Percentiles rank a stretch among this genome's conserved stretches.
Evolutionary conservation across 805 yeast genomes (phyloP).

Genomic region (Candida boidinii): DNA sequence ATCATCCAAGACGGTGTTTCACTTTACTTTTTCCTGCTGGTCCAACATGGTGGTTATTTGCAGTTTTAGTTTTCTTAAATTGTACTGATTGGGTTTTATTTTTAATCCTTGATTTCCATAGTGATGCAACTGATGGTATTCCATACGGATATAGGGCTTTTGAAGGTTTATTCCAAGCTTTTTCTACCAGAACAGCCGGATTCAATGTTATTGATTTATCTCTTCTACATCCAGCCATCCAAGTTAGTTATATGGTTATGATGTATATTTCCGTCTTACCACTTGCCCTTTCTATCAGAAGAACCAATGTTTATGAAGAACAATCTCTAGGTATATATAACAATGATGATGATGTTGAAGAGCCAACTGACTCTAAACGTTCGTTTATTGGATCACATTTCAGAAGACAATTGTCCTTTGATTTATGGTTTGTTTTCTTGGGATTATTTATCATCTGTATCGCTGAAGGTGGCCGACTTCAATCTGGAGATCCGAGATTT

Average conservation of each 20-base stretch:
- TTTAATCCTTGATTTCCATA: conserved; percentile 63
- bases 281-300: conserved; percentile 88
- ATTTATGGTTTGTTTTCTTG: conserved; percentile 85
- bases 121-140: conserved; percentile 39
- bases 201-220: conserved; percentile 66
- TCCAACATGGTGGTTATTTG: conserved; percentile 92
- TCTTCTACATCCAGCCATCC: conserved; percentile 78
- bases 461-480: conserved; percentile 64
- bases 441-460: conserved; percentile 83
- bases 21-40: conserved; percentile 84
- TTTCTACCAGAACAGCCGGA: conserved; percentile 93
- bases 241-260: conserved; percentile 90
- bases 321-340: conserved; percentile 88
- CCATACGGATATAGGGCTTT: conserved; percentile 63
- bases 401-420: conserved; percentile 86
- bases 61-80: conserved; percentile 65
- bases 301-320: conserved; percentile 97
- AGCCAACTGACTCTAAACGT: conserved; percentile 36
- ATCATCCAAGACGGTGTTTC: conserved; percentile 96
- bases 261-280: conserved; percentile 98
- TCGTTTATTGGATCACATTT: conserved; percentile 81
- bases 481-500: conserved; percentile 37
- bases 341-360: conserved; percentile 26
- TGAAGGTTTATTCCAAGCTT: conserved; percentile 84
- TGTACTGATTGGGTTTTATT: conserved; percentile 73